phyloP scores from a whole-genome alignment of 768 basidiomycete genomes.

The Mycena venus region DNA sequence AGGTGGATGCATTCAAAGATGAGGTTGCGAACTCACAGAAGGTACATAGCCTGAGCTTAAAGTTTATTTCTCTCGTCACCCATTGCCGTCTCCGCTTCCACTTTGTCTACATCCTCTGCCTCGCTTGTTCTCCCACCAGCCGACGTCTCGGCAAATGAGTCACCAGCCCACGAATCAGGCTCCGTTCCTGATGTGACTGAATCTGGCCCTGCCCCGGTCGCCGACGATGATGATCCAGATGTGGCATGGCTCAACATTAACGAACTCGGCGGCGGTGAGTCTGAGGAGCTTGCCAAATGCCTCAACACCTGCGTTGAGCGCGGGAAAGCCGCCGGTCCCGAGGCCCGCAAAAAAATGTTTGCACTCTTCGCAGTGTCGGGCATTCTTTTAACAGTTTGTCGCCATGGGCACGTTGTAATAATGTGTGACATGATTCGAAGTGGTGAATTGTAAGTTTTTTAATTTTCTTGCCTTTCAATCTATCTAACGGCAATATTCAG shows the following conservation, averaged over 20 bases:
- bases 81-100: neutral
- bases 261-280: constrained; percentile 28
- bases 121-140: too few relatives aligned
- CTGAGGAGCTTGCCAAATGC: constrained; percentile 34
- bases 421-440: constrained; percentile 44
- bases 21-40: constrained; percentile 19
- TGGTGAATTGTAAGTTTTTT: constrained; percentile 40
- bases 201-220: neutral
- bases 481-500: constrained; percentile 21
- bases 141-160: too few relatives aligned
- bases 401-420: constrained; percentile 35
- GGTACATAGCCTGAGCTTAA: too few relatives aligned
- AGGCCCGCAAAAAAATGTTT: constrained; percentile 38
- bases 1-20: constrained; percentile 29
- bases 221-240: constrained; percentile 1
- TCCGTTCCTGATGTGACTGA: too few relatives aligned
- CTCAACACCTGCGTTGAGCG: too few relatives aligned
- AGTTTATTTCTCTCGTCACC: too few relatives aligned
- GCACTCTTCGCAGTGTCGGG: constrained; percentile 40
- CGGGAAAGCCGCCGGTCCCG: constrained; percentile 33
- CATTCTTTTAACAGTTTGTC: constrained; percentile 46
- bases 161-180: neutral
- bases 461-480: neutral
- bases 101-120: neutral
- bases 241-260: constrained; percentile 34